These are phyloP conservation scores for Jacaranda mimosifolia DNA, from an alignment of 257 asterid genomes.

Conservation along the genomic window DNA sequence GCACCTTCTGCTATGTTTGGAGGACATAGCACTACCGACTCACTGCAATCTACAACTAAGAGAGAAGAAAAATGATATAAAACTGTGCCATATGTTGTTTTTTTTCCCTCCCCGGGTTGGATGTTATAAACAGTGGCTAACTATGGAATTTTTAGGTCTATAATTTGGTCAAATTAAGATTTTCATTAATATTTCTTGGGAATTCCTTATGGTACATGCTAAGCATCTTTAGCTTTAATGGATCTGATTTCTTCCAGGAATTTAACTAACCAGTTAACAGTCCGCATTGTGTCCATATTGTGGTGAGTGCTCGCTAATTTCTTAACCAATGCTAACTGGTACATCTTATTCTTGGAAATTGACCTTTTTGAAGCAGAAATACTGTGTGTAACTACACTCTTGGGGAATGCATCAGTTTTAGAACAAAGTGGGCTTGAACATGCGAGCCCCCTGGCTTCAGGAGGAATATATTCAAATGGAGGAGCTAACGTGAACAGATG, in stretches of 20 bases:
- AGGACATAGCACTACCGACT: conserved; percentile 30
- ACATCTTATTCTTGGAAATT: conserved; percentile 97
- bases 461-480: conserved; percentile 95
- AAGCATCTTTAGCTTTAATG: conserved; percentile 38
- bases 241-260: conserved; percentile 30
- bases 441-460: conserved; percentile 99
- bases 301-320: conserved; percentile 83
- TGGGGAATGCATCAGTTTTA: conserved; percentile 99
- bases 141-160: conserved; percentile 33
- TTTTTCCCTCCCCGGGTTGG: conserved; percentile 21
- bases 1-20: conserved; percentile 4
- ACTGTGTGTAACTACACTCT: conserved; percentile 97
- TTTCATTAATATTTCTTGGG: conserved; percentile 20
- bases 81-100: not conserved
- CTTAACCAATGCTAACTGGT: conserved; percentile 96
- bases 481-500: conserved; percentile 99
- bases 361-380: conserved; percentile 99
- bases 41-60: conserved; percentile 16
- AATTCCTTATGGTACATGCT: conserved; percentile 30
- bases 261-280: conserved; percentile 65
- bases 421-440: conserved; percentile 99
- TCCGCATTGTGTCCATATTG: conserved; percentile 73
- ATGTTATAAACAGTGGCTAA: conserved; percentile 35
- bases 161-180: conserved; percentile 19
- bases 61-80: conserved; percentile 16